Evolutionary conservation across 1,139 yeast genomes (phyloP).

Genomic region (Taiozyma onychis): DNA sequence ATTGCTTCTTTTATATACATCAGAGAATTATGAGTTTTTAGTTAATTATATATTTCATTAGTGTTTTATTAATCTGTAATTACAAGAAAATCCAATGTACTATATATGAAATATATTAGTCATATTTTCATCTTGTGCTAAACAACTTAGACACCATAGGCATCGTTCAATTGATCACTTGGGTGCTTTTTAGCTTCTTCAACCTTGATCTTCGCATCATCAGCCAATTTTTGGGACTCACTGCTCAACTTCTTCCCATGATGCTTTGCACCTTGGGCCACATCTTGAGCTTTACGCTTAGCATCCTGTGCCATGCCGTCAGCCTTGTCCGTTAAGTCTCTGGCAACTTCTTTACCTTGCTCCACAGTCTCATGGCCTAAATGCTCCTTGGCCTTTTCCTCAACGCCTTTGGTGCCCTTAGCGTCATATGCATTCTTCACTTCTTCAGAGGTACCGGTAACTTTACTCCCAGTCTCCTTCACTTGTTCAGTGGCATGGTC

Average conservation of each 20-base stretch:
- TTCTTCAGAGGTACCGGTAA: background rate
- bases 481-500: conserved; percentile 3
- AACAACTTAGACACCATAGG: background rate
- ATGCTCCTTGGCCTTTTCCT: conserved; percentile 7
- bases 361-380: conserved; percentile 4
- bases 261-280: background rate
- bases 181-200: background rate
- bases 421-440: background rate
- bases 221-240: background rate
- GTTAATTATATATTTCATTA: background rate
- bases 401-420: conserved; percentile 8
- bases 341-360: conserved; percentile 10
- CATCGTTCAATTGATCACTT: background rate
- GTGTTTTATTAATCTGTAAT: background rate
- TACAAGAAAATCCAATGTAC: too few relatives aligned
- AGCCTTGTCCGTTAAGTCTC: conserved; percentile 28
- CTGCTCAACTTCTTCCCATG: background rate
- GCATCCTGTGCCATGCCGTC: conserved; percentile 56
- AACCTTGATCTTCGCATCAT: background rate
- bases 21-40: background rate
- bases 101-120: background rate
- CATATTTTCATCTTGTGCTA: background rate
- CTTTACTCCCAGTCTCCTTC: conserved; percentile 2
- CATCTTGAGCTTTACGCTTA: conserved; percentile 24
- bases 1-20: background rate